Base-by-base conservation (phyloP, 768 basidiomycete genomes). In the Russula sp. region DNA sequence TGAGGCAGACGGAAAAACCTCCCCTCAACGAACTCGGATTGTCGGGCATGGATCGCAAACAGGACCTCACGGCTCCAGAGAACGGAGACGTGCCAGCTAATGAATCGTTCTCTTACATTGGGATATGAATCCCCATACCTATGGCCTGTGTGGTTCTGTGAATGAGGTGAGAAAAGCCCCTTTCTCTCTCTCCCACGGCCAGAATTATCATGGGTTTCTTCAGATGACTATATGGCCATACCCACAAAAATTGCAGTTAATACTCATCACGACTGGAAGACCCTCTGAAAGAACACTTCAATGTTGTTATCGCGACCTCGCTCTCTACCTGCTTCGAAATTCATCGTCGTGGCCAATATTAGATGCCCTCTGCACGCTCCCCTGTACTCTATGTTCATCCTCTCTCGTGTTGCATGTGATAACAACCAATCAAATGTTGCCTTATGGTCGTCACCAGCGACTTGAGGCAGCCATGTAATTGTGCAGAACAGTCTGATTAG, bases 1-100 rank as follows among this genome's bases (percentile, higher is more conserved):
- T 18, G 34, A 20, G 40, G 48, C 22, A 18, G 42, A 55, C 31
- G 34, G 54, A 32, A 40, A 55, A 60, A 20, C 13, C 18, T 7
- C 51, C 3, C 22, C 6, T 10, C 6, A 64, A 64, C 27, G 27
- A 56, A 16, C 59, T 64, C 3, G 54, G 58, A 10, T 52, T 64
- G 48, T 55, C 58, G 40, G 63, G 58, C 40, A 52, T 64, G 58
- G 59, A 64, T 1, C 63, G 53, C 27, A 60, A 64, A 32, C 58
- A 45, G 34, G 54, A 60, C 27, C 18, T 35, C 5, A 11, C 8
- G 1, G 53, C 14, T 20, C 6, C 10, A 13, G 16, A 40, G 14
- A 40, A 34, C n/a, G 57, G 52, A 2, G 57, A 50, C 8, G n/a
- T 42, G 8, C 11, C 44, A 18, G 22, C 20, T 4, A 55, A 31